These are phyloP conservation scores for Rosa multiflora DNA, from an alignment of 306 rosid species.

Conservation along the genomic window DNA sequence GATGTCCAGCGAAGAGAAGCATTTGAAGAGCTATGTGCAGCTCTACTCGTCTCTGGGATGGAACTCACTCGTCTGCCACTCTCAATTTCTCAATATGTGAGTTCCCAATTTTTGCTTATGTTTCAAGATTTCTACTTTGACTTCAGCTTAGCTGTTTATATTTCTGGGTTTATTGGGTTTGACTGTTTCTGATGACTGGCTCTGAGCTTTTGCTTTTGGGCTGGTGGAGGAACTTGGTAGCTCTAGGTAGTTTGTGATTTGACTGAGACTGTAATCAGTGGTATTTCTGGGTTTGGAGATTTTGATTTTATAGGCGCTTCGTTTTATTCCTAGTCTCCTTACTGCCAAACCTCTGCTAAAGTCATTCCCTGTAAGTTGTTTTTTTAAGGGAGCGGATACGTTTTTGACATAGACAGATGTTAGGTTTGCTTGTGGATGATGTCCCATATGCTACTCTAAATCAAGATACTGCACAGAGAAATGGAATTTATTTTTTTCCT, in stretches of 20 bases:
- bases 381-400: neutral
- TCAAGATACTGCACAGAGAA: neutral
- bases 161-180: constrained; percentile 6
- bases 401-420: neutral
- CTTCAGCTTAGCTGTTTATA: neutral
- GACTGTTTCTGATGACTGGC: neutral
- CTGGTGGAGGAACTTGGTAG: constrained; percentile 1
- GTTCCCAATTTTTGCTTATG: constrained; percentile 26
- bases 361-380: neutral
- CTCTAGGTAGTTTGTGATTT: neutral
- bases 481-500: neutral
- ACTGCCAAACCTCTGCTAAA: neutral
- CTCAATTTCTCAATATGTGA: constrained; percentile 84
- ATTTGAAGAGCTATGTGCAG: constrained; percentile 63
- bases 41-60: constrained; percentile 77
- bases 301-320: neutral
- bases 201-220: too few species aligned
- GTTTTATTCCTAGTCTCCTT: neutral
- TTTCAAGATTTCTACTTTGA: neutral
- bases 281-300: neutral
- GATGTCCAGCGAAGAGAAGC: constrained; percentile 86
- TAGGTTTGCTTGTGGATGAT: neutral
- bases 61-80: constrained; percentile 80
- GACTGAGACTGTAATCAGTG: neutral
- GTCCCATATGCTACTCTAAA: neutral